Evolutionary conservation across 2,329 filamentous ascomycete species (phyloP).

Genomic region (Alternaria infectoria): DNA sequence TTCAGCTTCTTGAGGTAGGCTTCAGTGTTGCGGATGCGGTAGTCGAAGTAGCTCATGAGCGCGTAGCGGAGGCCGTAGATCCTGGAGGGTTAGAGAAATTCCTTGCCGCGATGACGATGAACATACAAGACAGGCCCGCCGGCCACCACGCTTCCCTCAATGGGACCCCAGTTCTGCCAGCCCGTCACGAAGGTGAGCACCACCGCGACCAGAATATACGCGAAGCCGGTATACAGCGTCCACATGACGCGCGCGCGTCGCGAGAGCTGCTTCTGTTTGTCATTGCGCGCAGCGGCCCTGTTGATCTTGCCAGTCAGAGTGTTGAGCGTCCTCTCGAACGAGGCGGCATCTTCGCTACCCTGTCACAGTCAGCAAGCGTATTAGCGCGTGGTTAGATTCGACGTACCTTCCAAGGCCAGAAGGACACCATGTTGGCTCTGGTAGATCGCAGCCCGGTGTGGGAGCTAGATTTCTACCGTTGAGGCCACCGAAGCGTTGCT

Average conservation of each 20-base stretch:
- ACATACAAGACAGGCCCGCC: slow-evolving; percentile 79
- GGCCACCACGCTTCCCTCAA: slow-evolving; percentile 79
- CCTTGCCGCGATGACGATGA: neutral
- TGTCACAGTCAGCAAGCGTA: slow-evolving; percentile 48
- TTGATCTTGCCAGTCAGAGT: slow-evolving; percentile 83
- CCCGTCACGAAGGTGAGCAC: slow-evolving; percentile 86
- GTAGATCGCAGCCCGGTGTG: slow-evolving; percentile 35
- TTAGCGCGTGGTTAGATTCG: neutral
- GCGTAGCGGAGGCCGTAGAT: slow-evolving; percentile 76
- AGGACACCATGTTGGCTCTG: slow-evolving; percentile 69
- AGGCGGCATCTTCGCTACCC: slow-evolving; percentile 83
- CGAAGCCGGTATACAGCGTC: slow-evolving; percentile 89
- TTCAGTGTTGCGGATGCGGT: slow-evolving; percentile 74
- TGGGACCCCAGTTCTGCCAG: slow-evolving; percentile 74
- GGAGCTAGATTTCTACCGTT: slow-evolving; percentile 28
- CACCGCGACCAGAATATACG: slow-evolving; percentile 84
- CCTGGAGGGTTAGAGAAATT: slow-evolving; percentile 54
- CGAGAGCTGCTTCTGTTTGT: slow-evolving; percentile 72
- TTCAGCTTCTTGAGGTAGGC: slow-evolving; percentile 75
- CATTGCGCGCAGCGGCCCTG: slow-evolving; percentile 73
- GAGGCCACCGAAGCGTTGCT: slow-evolving; percentile 36
- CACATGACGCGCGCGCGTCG: slow-evolving; percentile 83
- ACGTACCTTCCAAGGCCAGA: slow-evolving; percentile 70
- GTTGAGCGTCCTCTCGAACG: slow-evolving; percentile 90
- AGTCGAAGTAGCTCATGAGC: slow-evolving; percentile 77